phyloP scores from a whole-genome alignment of 805 yeast genomes.

The Pichia phayaonensis region DNA sequence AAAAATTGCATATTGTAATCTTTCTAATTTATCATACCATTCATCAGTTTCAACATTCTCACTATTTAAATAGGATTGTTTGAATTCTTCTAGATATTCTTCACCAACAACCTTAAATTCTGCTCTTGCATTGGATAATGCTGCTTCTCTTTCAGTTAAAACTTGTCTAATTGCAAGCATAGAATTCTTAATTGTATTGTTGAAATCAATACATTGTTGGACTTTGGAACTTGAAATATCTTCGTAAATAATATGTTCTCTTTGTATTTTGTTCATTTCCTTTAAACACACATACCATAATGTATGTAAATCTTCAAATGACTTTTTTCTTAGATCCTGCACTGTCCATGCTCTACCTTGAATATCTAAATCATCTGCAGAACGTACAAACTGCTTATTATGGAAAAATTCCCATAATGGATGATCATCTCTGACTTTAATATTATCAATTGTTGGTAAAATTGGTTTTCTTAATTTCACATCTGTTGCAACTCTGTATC shows the following conservation, averaged over 20 bases:
- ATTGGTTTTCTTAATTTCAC: slow-evolving; percentile 71
- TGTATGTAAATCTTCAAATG: slow-evolving; percentile 84
- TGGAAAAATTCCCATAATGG: slow-evolving; percentile 92
- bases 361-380: slow-evolving; percentile 42
- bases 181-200: slow-evolving; percentile 45
- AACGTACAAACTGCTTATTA: slow-evolving; percentile 55
- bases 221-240: slow-evolving; percentile 27
- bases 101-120: slow-evolving; percentile 37
- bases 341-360: slow-evolving; percentile 78
- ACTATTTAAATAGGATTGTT: slow-evolving; percentile 45
- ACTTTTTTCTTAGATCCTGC: slow-evolving; percentile 82
- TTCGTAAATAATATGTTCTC: slow-evolving; percentile 61
- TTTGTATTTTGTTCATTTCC: slow-evolving; percentile 70
- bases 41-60: slow-evolving; percentile 48
- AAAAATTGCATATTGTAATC: slow-evolving; percentile 75
- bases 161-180: slow-evolving; percentile 84
- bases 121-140: slow-evolving; percentile 52
- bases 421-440: slow-evolving; percentile 72
- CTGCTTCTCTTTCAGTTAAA: slow-evolving; percentile 74
- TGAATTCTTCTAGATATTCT: slow-evolving; percentile 50
- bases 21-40: slow-evolving; percentile 59
- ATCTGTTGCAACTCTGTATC: slow-evolving; percentile 35
- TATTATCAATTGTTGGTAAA: slow-evolving; percentile 69
- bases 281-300: slow-evolving; percentile 84
- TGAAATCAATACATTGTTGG: slow-evolving; percentile 17